Percentiles rank a stretch among this genome's conserved stretches.
Evolutionary conservation across 257 asterid species (phyloP).

Genomic region (Agastache rugosa): DNA sequence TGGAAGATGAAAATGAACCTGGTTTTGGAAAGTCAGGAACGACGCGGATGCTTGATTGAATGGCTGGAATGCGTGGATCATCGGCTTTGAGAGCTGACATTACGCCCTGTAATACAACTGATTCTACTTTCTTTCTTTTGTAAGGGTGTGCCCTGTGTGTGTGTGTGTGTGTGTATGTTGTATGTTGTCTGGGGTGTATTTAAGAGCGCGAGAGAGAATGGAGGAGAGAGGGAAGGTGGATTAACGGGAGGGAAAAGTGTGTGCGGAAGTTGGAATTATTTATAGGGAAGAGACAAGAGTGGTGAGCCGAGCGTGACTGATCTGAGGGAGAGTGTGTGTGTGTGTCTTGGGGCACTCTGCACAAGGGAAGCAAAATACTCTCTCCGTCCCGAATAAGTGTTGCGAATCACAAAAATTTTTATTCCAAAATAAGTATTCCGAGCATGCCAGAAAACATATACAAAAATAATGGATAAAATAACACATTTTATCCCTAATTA

Average conservation of each 20-base stretch:
- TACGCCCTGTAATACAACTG: slow-evolving; percentile 20
- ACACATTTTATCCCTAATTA: too few relatives aligned
- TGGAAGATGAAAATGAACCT: slow-evolving; percentile 38
- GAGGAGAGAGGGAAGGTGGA: not conserved
- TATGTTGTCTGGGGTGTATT: not conserved
- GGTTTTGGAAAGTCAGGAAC: slow-evolving; percentile 82
- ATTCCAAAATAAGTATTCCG: too few relatives aligned
- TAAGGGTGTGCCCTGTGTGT: too few relatives aligned
- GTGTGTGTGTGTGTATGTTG: not conserved
- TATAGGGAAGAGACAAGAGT: slow-evolving; percentile 34
- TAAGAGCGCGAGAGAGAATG: not conserved
- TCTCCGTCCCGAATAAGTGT: too few relatives aligned
- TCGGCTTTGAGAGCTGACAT: slow-evolving; percentile 67
- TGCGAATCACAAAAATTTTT: too few relatives aligned
- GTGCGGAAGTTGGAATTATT: not conserved
- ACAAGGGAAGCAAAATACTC: slow-evolving; percentile 10
- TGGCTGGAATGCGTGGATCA: slow-evolving; percentile 78
- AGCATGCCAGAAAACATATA: too few relatives aligned
- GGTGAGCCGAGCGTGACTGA: slow-evolving; percentile 2
- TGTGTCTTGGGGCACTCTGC: slow-evolving; percentile 16
- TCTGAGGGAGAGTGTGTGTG: too few relatives aligned
- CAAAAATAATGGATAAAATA: too few relatives aligned
- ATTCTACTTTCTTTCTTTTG: not conserved
- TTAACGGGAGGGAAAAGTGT: slow-evolving; percentile 13
- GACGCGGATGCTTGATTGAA: slow-evolving; percentile 80